Base-by-base conservation (phyloP, 176 grass and related monocot genomes). In the Oryza glumipatula region DNA sequence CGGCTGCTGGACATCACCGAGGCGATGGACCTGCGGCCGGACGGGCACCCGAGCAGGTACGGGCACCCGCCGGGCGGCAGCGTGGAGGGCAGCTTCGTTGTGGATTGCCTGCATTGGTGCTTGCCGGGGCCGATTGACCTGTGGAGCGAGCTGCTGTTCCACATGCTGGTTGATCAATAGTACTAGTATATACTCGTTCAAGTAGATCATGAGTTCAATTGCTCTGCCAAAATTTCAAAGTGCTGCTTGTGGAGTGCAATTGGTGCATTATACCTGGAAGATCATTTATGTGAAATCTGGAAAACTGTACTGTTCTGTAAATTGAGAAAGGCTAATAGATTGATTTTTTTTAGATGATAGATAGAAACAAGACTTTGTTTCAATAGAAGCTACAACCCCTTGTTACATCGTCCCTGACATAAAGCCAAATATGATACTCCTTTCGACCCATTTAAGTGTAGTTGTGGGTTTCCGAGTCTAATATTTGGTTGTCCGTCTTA, bases 41-140 rank as follows among this genome's bases (percentile, higher is more conserved):
- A 97, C 76, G 90, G 90, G 14, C 95, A 97, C 86, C 92, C 90
- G 12, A 85, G 90, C 85, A 78, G 82, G 68, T 94, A 94, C 73
- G 89, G 88, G 2, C 92, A 94, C 77, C 81, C 11, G 77, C 45
- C 73, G 22, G 80, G 82, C 16, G 84, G 90, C 51, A 89, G 82
- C 74, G 92, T 94, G 10, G 79, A 86, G 11, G 88, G 88, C 26
- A 73, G 17, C 19, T 84, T 89, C 81, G 46, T 75, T 26, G 86
- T 87, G 54, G 92, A 94, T 26, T 92, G 92, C 84, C 81, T 94
- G 17, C 92, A 94, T 52, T 94, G 92, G 92, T 94, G 92, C 82
- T 52, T 94, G 81, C 92, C 89, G 2, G 92, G 92, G 38, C 89
- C 92, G 17, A 44, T 94, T 26, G 92, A 92, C 76, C 9, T 87